Evolutionary conservation across 805 yeast species (phyloP).

Genomic region (Sugiyamaella floridensis): DNA sequence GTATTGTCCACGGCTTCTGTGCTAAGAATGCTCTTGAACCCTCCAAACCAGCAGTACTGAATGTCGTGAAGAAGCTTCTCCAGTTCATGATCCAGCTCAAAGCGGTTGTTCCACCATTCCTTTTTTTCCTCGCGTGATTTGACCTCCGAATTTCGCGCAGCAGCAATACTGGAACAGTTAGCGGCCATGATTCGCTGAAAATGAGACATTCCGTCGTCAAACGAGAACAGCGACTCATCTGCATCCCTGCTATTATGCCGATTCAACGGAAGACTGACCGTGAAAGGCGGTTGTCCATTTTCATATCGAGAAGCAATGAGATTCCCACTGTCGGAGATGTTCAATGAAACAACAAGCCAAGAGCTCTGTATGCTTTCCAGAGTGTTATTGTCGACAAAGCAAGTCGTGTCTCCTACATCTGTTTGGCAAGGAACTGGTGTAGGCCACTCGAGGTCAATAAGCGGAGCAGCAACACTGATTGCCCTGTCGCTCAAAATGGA

Average conservation of each 20-base stretch:
- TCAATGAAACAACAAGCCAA: slow-evolving; percentile 59
- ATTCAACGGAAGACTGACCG: slow-evolving; percentile 53
- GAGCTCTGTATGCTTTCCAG: slow-evolving; percentile 34
- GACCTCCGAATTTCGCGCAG: slow-evolving; percentile 45
- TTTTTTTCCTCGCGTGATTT: slow-evolving; percentile 52
- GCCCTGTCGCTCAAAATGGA: slow-evolving; percentile 7
- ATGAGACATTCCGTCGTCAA: slow-evolving; percentile 41
- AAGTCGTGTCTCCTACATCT: neutral
- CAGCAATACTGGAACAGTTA: slow-evolving; percentile 56
- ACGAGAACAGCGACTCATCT: slow-evolving; percentile 38
- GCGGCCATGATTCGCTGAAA: slow-evolving; percentile 46
- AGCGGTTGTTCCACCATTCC: slow-evolving; percentile 74
- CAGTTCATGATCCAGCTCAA: slow-evolving; percentile 51
- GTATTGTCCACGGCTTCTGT: slow-evolving; percentile 26
- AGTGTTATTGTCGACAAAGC: neutral
- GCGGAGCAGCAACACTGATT: neutral
- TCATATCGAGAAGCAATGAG: slow-evolving; percentile 46
- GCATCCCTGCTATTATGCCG: slow-evolving; percentile 42
- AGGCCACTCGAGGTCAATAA: neutral
- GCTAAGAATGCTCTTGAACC: slow-evolving; percentile 59
- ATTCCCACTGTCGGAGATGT: slow-evolving; percentile 54
- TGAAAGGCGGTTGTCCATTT: slow-evolving; percentile 34
- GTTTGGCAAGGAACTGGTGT: neutral
- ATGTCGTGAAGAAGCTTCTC: slow-evolving; percentile 47
- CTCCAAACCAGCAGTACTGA: slow-evolving; percentile 70